Evolutionary conservation across 2,329 filamentous ascomycete species (phyloP).

Genomic region (Orbilia blumenaviensis): DNA sequence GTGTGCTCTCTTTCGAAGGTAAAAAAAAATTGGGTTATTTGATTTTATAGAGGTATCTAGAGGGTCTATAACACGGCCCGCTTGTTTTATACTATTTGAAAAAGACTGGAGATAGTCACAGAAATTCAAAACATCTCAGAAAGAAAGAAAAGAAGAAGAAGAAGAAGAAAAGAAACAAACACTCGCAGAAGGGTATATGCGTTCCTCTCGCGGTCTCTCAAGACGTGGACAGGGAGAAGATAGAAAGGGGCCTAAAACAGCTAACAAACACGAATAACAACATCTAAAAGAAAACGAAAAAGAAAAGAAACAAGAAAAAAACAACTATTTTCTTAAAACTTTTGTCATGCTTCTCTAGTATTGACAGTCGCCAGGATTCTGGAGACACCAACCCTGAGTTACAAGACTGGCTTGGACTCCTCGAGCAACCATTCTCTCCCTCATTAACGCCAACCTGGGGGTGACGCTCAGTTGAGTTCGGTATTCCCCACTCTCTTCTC

Average conservation of each 20-base stretch:
- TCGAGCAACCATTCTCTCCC: conserved; percentile 76
- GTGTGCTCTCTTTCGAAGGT: too few relatives aligned
- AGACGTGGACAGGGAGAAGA: background rate
- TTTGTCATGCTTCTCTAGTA: background rate
- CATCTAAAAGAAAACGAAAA: background rate
- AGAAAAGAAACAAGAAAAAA: background rate
- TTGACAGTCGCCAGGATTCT: conserved; percentile 56
- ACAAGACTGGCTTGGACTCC: conserved; percentile 69
- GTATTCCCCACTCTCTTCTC: conserved; percentile 73
- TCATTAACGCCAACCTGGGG: conserved; percentile 76
- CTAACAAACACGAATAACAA: background rate
- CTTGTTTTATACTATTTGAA: background rate
- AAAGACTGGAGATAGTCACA: background rate
- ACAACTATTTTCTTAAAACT: background rate
- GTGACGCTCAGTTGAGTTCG: conserved; percentile 75
- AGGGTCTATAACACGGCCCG: background rate
- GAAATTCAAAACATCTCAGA: background rate
- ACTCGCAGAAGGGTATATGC: background rate
- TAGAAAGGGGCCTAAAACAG: background rate
- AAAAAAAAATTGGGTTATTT: too few relatives aligned
- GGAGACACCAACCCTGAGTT: conserved; percentile 57
- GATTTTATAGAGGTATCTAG: background rate
- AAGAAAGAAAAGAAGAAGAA: background rate
- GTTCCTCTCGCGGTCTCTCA: background rate
- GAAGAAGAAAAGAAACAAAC: background rate